Conservation (phyloP, 306 rosid genomes). For the Cyclanthera cordifolia region DNA sequence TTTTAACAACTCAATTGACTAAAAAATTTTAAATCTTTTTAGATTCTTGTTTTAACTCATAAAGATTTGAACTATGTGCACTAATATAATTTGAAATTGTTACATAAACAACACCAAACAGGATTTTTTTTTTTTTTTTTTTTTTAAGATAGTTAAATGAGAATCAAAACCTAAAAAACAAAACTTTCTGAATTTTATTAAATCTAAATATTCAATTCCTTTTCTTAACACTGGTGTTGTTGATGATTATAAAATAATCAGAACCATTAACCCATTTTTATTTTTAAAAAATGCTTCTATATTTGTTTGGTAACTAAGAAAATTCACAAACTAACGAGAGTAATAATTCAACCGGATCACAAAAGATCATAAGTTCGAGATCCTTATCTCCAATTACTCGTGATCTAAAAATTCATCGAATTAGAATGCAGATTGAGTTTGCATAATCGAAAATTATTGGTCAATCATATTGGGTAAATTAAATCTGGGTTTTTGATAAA, state of each 20-base stretch:
- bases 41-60: neutral
- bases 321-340: no score
- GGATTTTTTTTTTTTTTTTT: no score
- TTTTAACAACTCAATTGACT: neutral
- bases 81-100: neutral
- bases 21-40: neutral
- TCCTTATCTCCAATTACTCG: no score
- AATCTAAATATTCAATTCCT: neutral
- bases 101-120: neutral
- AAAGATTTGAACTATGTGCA: neutral
- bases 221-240: neutral
- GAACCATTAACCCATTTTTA: neutral
- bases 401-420: no score
- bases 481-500: neutral
- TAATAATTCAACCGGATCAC: no score
- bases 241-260: neutral
- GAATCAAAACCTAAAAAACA: neutral
- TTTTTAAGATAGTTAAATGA: neutral
- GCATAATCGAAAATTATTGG: neutral
- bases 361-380: no score
- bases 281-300: no score
- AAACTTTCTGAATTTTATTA: neutral
- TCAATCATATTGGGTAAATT: neutral
- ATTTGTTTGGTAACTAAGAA: no score
- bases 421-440: no score